These are phyloP conservation scores for Taiozyma sp. DNA, from an alignment of 1,139 yeast genomes.

Conservation along the genomic window DNA sequence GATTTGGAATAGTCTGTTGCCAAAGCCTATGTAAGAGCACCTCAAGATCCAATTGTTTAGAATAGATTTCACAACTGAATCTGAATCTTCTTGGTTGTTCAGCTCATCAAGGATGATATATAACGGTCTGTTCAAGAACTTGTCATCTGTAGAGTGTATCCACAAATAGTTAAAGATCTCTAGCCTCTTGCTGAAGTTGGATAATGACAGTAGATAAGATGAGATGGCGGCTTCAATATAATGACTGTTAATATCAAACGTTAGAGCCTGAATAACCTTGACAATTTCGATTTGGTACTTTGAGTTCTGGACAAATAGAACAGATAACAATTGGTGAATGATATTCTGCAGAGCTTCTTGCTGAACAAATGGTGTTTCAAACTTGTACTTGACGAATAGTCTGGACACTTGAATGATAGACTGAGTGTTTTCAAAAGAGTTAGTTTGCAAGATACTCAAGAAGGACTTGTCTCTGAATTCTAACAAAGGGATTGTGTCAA, in stretches of 20 bases:
- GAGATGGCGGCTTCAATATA: slow-evolving; percentile 60
- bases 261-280: slow-evolving; percentile 16
- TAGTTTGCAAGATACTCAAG: slow-evolving; percentile 5
- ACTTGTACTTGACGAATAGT: slow-evolving; percentile 15
- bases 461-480: slow-evolving; percentile 13
- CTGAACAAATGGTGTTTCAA: slow-evolving; percentile 15
- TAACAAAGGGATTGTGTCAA: slow-evolving; percentile 44
- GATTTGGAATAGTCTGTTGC: slow-evolving; percentile 56
- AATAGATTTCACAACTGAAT: slow-evolving; percentile 38
- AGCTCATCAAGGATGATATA: slow-evolving; percentile 65
- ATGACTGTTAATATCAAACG: slow-evolving; percentile 25
- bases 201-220: slow-evolving; percentile 39
- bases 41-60: slow-evolving; percentile 54
- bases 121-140: slow-evolving; percentile 59
- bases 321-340: slow-evolving; percentile 15
- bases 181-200: slow-evolving; percentile 34
- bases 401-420: slow-evolving; percentile 12
- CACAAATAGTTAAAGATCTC: slow-evolving; percentile 53
- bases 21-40: slow-evolving; percentile 48
- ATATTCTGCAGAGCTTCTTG: slow-evolving; percentile 15
- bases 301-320: slow-evolving; percentile 4
- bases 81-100: slow-evolving; percentile 36
- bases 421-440: slow-evolving; percentile 4
- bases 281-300: slow-evolving; percentile 22
- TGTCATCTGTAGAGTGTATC: slow-evolving; percentile 47